Evolutionary conservation across 495 filamentous ascomycete genomes (phyloP).

Genomic region (Aspergillus haitiensis): DNA sequence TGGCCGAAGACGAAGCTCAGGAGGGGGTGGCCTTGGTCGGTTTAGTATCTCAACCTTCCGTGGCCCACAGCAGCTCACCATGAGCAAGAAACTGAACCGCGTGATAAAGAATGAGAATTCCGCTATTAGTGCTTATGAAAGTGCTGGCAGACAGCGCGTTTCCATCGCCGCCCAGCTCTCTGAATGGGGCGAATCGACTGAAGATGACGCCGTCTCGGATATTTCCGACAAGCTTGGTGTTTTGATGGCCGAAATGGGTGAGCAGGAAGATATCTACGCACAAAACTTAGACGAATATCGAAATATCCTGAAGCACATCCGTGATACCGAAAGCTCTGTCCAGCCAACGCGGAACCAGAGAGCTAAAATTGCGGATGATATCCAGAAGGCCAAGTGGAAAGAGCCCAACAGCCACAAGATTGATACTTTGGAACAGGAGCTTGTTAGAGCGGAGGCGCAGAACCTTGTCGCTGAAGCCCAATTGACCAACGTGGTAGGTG

Average conservation of each 20-base stretch:
- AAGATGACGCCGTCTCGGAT: conserved; percentile 82
- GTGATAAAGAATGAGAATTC: conserved; percentile 91
- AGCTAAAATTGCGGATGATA: conserved; percentile 84
- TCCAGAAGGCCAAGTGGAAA: conserved; percentile 82
- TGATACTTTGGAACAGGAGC: conserved; percentile 86
- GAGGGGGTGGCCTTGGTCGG: conserved; percentile 48
- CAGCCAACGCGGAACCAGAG: conserved; percentile 86
- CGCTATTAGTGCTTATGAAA: conserved; percentile 77
- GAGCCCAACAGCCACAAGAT: conserved; percentile 77
- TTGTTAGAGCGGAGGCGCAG: conserved; percentile 93
- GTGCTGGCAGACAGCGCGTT: conserved; percentile 76
- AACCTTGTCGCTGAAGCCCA: conserved; percentile 95
- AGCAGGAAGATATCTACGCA: conserved; percentile 87
- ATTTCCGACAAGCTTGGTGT: conserved; percentile 94
- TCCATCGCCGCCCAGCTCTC: conserved; percentile 87
- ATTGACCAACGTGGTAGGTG: conserved; percentile 79
- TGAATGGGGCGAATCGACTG: conserved; percentile 91
- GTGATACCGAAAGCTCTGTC: conserved; percentile 90
- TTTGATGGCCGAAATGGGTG: conserved; percentile 82
- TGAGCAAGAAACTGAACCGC: conserved; percentile 79
- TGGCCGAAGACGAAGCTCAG: conserved; percentile 50
- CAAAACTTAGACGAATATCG: conserved; percentile 83
- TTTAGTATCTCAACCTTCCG: conserved; percentile 84
- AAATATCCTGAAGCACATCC: conserved; percentile 77
- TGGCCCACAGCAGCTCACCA: conserved; percentile 76